phyloP scores from a whole-genome alignment of 345 rosid species.

The Melastoma malabathricum region DNA sequence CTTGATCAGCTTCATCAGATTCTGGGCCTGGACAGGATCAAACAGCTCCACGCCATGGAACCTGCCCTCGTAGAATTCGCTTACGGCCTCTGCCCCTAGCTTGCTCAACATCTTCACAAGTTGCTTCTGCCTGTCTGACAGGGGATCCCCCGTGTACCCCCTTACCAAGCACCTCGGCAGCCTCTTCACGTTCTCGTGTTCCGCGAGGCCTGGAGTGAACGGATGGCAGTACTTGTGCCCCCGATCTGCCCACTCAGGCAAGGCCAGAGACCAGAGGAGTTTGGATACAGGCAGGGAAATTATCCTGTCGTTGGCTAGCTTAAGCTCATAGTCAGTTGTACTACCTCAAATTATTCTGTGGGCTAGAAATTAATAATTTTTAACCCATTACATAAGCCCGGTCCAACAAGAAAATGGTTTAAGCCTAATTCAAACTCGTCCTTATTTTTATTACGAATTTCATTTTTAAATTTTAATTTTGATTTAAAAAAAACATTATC shows the following conservation, averaged over 20 bases:
- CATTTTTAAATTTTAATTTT: too few species aligned
- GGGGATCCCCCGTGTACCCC: conserved; percentile 70
- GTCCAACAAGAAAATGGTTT: too few species aligned
- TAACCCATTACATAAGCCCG: too few species aligned
- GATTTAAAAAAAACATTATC: too few species aligned
- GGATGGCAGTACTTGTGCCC: conserved; percentile 74
- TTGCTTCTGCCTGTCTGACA: conserved; percentile 53
- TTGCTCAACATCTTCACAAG: conserved; percentile 33
- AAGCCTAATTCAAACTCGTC: too few species aligned
- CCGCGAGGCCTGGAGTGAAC: conserved; percentile 11
- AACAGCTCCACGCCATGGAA: conserved; percentile 60
- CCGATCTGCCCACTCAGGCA: conserved; percentile 54
- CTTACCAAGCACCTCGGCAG: conserved; percentile 33
- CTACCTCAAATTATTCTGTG: too few species aligned
- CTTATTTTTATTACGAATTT: too few species aligned
- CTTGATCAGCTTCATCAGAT: conserved; percentile 15
- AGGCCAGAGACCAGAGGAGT: conserved; percentile 51
- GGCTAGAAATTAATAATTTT: too few species aligned
- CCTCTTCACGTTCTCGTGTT: conserved; percentile 29
- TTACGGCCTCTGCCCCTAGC: conserved; percentile 46
- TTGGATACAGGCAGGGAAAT: conserved; percentile 43
- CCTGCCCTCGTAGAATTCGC: conserved; percentile 36
- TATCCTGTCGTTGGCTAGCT: conserved; percentile 31
- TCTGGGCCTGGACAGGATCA: conserved; percentile 28
- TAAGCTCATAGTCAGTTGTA: conserved; percentile 47